Percentiles rank a stretch among this genome's conserved stretches.
Conservation (phyloP, 352 stramenopile species). For the Phytophthora idaei region DNA sequence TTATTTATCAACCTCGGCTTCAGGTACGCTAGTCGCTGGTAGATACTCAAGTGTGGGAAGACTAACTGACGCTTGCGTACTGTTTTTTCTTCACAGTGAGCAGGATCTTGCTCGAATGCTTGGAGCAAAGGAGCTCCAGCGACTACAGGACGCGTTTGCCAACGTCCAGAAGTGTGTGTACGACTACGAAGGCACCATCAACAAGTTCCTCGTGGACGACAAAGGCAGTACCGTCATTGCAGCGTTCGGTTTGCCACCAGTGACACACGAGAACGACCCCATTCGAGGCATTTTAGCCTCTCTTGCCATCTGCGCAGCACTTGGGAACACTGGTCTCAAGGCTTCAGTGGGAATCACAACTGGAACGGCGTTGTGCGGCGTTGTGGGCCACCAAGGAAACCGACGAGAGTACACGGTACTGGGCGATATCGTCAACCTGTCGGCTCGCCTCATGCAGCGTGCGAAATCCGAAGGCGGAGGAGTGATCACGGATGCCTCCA, state of each 20-base stretch:
- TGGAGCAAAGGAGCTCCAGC: constrained; percentile 67
- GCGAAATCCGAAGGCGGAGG: constrained; percentile 84
- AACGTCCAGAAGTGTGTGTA: constrained; percentile 91
- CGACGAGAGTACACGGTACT: constrained; percentile 94
- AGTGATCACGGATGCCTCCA: constrained; percentile 89
- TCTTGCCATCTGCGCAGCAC: constrained; percentile 81
- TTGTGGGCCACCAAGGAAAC: constrained; percentile 91
- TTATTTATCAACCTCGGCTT: constrained; percentile 96
- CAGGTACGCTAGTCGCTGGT: constrained; percentile 41
- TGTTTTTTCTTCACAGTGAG: constrained; percentile 42
- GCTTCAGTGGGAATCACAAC: constrained; percentile 93
- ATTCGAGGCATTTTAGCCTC: constrained; percentile 90
- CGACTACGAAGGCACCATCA: constrained; percentile 95
- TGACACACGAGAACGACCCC: constrained; percentile 93
- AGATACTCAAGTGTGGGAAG: neutral
- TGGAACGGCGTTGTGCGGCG: constrained; percentile 91
- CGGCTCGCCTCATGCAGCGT: constrained; percentile 92
- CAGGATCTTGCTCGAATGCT: constrained; percentile 82
- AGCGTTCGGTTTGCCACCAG: constrained; percentile 91
- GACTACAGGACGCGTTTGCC: constrained; percentile 80
- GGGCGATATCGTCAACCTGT: constrained; percentile 94
- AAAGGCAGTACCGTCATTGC: constrained; percentile 94
- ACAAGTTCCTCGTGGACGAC: constrained; percentile 97
- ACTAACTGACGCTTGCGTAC: neutral
- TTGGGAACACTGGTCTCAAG: constrained; percentile 71